Evolutionary conservation across 257 asterid genomes (phyloP).

Genomic region (Nicotiana tomentosiformis): DNA sequence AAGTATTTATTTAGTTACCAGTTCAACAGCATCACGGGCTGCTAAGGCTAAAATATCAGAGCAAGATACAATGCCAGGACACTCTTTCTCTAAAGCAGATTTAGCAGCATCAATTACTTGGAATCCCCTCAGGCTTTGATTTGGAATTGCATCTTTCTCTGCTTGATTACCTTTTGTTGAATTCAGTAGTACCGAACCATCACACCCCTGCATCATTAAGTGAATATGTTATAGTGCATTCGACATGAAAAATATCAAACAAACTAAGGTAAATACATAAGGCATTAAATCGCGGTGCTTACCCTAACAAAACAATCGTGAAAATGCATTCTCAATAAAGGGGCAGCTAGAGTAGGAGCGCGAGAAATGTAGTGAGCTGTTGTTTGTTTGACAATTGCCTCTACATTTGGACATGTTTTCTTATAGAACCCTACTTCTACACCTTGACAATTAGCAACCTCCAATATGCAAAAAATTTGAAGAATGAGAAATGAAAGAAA

Average conservation of each 20-base stretch:
- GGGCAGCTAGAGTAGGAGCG: conserved; percentile 13
- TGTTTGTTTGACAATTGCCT: conserved; percentile 16
- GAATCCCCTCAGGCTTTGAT: conserved; percentile 49
- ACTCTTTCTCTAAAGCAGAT: conserved; percentile 40
- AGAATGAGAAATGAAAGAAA: conserved; percentile 16
- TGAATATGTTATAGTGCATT: too few relatives aligned
- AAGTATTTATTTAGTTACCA: conserved; percentile 16
- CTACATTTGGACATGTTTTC: conserved; percentile 26
- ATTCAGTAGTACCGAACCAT: conserved; percentile 52
- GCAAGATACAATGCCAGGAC: conserved; percentile 62
- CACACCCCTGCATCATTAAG: conserved; percentile 44
- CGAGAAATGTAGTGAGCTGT: conserved; percentile 10
- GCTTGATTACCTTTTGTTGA: conserved; percentile 37
- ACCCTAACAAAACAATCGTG: not conserved
- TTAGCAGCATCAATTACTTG: conserved; percentile 58
- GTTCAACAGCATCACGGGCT: conserved; percentile 50
- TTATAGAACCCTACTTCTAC: conserved; percentile 28
- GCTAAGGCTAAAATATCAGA: conserved; percentile 66
- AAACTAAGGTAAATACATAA: not conserved
- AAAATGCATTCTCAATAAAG: not conserved
- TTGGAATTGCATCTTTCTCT: conserved; percentile 51
- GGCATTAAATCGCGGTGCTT: not conserved
- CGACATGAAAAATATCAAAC: not conserved
- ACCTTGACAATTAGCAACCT: conserved; percentile 21
- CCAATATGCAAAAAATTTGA: conserved; percentile 13